Base-by-base conservation (phyloP, 306 rosid genomes). In the Comarum palustre region DNA sequence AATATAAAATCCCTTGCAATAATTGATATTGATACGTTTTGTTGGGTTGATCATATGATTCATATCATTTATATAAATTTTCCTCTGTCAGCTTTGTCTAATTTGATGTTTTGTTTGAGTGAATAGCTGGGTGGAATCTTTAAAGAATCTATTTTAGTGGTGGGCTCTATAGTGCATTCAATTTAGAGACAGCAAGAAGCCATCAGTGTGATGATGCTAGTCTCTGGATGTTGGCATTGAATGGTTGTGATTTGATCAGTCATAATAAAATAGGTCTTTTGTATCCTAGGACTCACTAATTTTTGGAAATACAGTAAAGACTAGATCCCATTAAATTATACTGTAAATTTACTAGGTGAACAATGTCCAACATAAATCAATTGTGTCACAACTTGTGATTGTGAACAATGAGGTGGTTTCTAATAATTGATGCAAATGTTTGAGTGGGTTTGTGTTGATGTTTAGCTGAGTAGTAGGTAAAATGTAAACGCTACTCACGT, bases 331-430 rank as follows among this genome's bases (percentile, higher is more conserved):
- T 58, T 11, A 17, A 70, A 52, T 51, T 3, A 42, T 10, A 43
- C 60, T 67, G 50, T 6, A 79, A 41, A 41, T 16, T 70, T 51
- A 25, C 57, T 48, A 29, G 50, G 51, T n/a, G 61, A 45, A 57
- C 62, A 71, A 48, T 79, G 72, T 42, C 48, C 22, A 24, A 25
- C 57, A 12, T 38, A 43, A 63, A 63, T 50, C 24, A 39, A 31
- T 55, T 31, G 19, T 65, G 27, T 66, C 39, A 65, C 66, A 29
- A 52, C 27, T 65, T 78, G 25, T 66, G 50, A 31, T 20, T 61
- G 38, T 58, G 43, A 16, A 61, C 42, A 31, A 24, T 61, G 22
- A 66, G 31, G 74, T 45, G 17, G 48, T 43, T 72, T 54, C n/a
- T 13, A 25, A 62, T 45, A 48, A 29, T 46, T 63, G 47, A 54